Evolutionary conservation across 352 stramenopile species (phyloP), one percentile per base, ranked within the genome.

Genomic region (Pythium plurisporium): DNA sequence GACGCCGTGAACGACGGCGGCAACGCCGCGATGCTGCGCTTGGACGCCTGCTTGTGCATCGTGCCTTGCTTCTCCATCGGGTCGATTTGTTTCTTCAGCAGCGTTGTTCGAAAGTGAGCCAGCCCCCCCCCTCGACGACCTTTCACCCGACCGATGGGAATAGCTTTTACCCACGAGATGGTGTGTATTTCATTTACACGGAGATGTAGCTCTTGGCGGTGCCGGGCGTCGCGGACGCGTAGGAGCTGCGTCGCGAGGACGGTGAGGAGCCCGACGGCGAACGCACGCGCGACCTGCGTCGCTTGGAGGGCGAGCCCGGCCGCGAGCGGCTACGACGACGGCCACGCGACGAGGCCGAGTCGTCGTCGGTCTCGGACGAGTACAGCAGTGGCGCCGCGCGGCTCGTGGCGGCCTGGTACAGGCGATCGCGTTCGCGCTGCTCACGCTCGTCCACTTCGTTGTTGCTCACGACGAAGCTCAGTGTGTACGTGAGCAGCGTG

Each of bases 391-490:
- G 53, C 27, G 22, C 29, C 31, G 20, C 46, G 2, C 44, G 44
- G 27, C 27, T 55, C 25, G 61, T 61, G 17, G 52, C 57, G 0
- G 58, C 38, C 25, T 50, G 37, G 38, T 59, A 59, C 15, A 65
- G 44, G 9, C 47, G 44, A 19, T 70, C 62, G 34, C 48, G 65
- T 20, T 62, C 59, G 36, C 47, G 59, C 31, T 66, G 62, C 36
- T 72, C 67, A 4, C 68, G 63, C 27, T 70, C 72, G 20, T 62
- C 30, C 1, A 14, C 15, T 14, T 61, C 53, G 63, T 80, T 80
- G 60, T 84, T 74, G 48, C 59, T 64, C 22, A 86, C 66, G 51
- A 54, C 29, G 40, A 86, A 88, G 55, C 75, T 86, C 30, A 88
- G 50, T 27, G 64, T 44, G 57, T 84, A 88, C n/a, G 57, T 66